A percentile compares a stretch with the other conserved stretches of the same genome.
Evolutionary conservation across 2,329 filamentous ascomycete species (phyloP).

Genomic region (Colletotrichum sp.): DNA sequence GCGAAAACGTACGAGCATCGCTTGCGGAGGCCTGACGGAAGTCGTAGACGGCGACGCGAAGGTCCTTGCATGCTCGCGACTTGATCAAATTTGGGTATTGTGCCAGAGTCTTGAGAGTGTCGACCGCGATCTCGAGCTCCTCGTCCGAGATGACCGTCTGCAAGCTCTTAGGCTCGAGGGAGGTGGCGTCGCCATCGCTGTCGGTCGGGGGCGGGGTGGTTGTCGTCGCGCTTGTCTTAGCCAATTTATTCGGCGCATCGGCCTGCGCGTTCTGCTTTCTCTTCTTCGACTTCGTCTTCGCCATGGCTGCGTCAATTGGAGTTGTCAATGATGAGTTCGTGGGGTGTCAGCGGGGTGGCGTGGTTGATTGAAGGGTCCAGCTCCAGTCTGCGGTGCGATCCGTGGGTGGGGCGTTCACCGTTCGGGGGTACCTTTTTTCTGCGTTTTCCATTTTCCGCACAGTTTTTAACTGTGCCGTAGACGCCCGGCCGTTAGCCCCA

Average conservation of each 20-base stretch:
- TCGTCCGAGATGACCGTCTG: slow-evolving; percentile 63
- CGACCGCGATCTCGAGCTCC: slow-evolving; percentile 71
- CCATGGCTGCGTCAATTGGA: slow-evolving; percentile 32
- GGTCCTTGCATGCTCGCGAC: slow-evolving; percentile 69
- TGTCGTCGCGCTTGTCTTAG: slow-evolving; percentile 36
- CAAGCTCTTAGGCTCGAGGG: slow-evolving; percentile 53
- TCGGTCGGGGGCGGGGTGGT: slow-evolving; percentile 36
- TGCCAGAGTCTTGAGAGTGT: slow-evolving; percentile 65
- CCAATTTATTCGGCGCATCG: slow-evolving; percentile 39
- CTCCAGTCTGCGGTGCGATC: neutral
- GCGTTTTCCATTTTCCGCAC: neutral
- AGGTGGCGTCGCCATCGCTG: slow-evolving; percentile 29
- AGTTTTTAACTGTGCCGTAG: rapidly evolving
- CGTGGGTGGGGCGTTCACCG: neutral
- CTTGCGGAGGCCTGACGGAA: slow-evolving; percentile 74
- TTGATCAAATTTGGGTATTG: slow-evolving; percentile 69
- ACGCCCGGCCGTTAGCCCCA: neutral
- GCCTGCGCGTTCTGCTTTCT: slow-evolving; percentile 46
- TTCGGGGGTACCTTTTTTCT: neutral
- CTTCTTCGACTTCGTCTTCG: slow-evolving; percentile 51
- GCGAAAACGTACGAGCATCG: slow-evolving; percentile 46
- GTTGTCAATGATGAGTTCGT: neutral
- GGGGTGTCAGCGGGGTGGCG: neutral
- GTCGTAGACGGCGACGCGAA: slow-evolving; percentile 70
- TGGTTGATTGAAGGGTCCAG: neutral